Base-by-base conservation (phyloP, 371 early-diverging fungal species). In the Mortierella sp. region DNA sequence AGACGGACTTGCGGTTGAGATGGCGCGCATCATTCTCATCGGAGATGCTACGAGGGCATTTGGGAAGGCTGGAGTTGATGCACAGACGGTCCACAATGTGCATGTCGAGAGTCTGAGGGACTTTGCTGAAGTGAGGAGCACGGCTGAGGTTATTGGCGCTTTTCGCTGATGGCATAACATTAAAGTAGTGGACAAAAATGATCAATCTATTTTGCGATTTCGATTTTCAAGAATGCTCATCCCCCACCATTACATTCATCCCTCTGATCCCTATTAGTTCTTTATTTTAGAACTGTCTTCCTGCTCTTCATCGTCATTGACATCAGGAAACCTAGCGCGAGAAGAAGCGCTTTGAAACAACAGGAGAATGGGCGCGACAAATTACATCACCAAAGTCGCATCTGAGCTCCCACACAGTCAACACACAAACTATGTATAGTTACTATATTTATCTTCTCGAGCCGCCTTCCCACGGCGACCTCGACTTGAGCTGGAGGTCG, bases 61-160 rank as follows among this genome's bases (percentile, higher is more conserved):
- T 74, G 75, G 75, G 63, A 74, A 74, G 32, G 63, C 58, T 60
- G 75, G 75, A 60, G 58, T 74, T 63, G 75, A 58, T 74, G 75
- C 75, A 43, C 32, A 74, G 63, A 74, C 75, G 44, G 60, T 74
- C 60, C 75, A 74, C 48, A 74, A 21, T 74, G 75, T 74, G 60
- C 75, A 74, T 60, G 63, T 74, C 60, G 75, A 74, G 75, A 74
- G 75, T 46, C 63, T 74, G 75, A 74, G 75, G 7, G 75, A 74
- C 75, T 74, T 74, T 74, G 75, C 75, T 74, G 75, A 74, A 74
- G 75, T 74, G 63, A 74, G 75, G 32, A 74, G 63, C 75, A 74
- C 75, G 75, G 60, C 75, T 27, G 75, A 74, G 75, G 75, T 74
- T 74, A 74, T 74, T 35, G 75, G 75, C 75, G 75, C 75, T 63